These are phyloP conservation scores for Ceratocystis ficicola DNA, from an alignment of 2,329 filamentous ascomycete genomes.

Conservation along the genomic window DNA sequence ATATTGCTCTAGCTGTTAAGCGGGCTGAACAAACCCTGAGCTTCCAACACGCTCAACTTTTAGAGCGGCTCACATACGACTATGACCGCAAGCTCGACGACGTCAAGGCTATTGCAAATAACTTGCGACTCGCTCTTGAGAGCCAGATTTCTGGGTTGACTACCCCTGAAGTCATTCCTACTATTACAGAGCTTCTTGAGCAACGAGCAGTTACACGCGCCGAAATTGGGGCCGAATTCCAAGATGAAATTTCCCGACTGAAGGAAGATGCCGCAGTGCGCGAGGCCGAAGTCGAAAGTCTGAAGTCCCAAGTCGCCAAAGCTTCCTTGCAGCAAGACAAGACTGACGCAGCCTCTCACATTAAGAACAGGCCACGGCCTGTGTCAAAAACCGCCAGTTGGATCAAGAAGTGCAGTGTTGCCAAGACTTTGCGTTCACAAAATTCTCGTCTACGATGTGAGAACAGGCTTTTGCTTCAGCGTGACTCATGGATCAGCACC, in stretches of 20 bases:
- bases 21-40: not conserved
- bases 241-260: not conserved
- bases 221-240: not conserved
- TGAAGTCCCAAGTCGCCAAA: not conserved
- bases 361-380: not conserved
- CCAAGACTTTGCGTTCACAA: not conserved
- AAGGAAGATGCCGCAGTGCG: not conserved
- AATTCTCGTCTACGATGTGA: not conserved
- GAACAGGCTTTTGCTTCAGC: slow-evolving; percentile 1
- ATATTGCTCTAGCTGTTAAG: not conserved
- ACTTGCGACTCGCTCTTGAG: not conserved
- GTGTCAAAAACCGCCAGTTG: not conserved
- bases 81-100: not conserved
- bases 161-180: not conserved
- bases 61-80: not conserved
- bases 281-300: not conserved
- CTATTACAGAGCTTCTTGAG: not conserved
- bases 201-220: not conserved
- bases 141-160: not conserved
- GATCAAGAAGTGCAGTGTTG: not conserved
- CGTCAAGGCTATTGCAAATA: not conserved
- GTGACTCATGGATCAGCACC: not conserved
- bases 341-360: not conserved
- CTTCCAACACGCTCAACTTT: not conserved
- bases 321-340: not conserved